Evolutionary conservation across 495 filamentous ascomycete genomes (phyloP), one percentile per base, ranked within the genome.

Genomic region (Neurospora tetrasperma): DNA sequence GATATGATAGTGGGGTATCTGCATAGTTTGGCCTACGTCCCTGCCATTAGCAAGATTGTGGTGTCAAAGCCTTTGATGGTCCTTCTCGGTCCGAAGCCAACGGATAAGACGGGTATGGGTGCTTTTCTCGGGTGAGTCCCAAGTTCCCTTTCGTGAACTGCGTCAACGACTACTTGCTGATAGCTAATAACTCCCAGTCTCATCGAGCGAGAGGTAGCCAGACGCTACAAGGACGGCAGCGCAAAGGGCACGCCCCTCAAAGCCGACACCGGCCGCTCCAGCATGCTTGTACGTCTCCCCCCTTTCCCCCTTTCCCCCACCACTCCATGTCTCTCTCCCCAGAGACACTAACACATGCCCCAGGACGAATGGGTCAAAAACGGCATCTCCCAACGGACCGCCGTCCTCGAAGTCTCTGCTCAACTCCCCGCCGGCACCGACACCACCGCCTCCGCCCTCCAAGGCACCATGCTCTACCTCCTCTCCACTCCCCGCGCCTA

Each of bases 391-490:
- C 69, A 38, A 71, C 9, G 23, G 16, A 23, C n/a, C 39, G 40
- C 42, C 42, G 71, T 31, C 11, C n/a, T 39, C 23, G 73, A 74
- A 35, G 62, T 42, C 1, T 14, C 12, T 14, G 18, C 69, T 0
- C 72, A 82, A 20, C 80, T 80, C 41, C 79, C 90, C 4, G 90
- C 90, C 2, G 89, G 88, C 11, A 84, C 88, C 12, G 90, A 92
- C 74, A 90, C 89, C 18, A 88, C 87, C 0, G 85, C 87, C 0
- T 87, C 87, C 2, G 83, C 87, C 23, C 86, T 91, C 75, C 84
- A 84, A 70, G 83, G 82, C 2, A 80, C 88, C 70, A 81, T 91
- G 70, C 74, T 83, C 40, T 86, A 87, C 73, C 77, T 91, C 41
- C 74, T 89, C 12, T 77, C 80, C 8, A 79, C 85, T 35, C 80